Evolutionary conservation across 306 rosid genomes (phyloP), one percentile per base, ranked within the genome.

Genomic region (Inga leiocalycina): DNA sequence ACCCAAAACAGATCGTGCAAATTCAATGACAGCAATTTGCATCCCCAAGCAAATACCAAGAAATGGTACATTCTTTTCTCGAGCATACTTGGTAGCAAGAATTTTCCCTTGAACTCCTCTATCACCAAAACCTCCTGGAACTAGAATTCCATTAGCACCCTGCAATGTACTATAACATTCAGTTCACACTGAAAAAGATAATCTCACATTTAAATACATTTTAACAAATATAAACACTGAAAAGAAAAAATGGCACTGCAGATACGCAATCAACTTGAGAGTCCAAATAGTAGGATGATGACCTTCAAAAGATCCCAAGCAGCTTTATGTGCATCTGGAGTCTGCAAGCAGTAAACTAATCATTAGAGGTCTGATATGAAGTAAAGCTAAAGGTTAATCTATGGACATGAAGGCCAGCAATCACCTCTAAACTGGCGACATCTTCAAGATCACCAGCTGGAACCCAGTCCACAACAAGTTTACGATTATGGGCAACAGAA

Each of bases 41-140:
- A 96, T 88, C 70, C 98, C 99, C 68, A 96, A 77, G 85, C 98
- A 96, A 77, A 96, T 96, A 48, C 99, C 98, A 0, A 96, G 94
- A 87, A 68, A 96, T 4, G 99, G 99, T 87, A 96, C 86, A 52
- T 76, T 87, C 22, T 88, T 81, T 82, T 96, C 98, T 81, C 97
- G 87, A 44, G 98, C 97, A 86, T 91, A 91, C 84, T 90, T 96
- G 70, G 97, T 93, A 72, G 99, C 99, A 74, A 96, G 94, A 80
- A 92, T 91, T 90, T 96, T 96, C 71, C 99, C 99, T 87, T 90
- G 81, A 74, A 93, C 92, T 86, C 98, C 98, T 88, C 98, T 90
- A 82, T 91, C 94, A 66, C 99, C 99, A 78, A 96, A 96, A 30
- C 99, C 99, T 80, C 99, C 99, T 0, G 99, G 99, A 88, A 96